Evolutionary conservation across 2,329 filamentous ascomycete genomes (phyloP), one percentile per base, ranked within the genome.

Genomic region (Hymenoscyphus infarciens): DNA sequence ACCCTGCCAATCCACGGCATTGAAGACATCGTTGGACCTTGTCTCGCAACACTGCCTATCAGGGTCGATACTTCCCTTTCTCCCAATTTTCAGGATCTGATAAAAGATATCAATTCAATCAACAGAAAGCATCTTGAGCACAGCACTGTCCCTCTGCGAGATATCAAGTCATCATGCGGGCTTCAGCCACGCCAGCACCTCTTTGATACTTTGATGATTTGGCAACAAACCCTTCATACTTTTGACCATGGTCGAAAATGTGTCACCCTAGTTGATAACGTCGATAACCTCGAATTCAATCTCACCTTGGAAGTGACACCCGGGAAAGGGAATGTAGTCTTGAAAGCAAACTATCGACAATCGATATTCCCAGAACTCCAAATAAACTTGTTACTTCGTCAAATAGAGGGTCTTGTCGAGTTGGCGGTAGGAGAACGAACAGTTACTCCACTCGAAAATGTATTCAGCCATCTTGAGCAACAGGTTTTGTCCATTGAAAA

Each of bases 121-220:
- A 94, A 91, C 67, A 83, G 88, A 38, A 80, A 82, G 3, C 81
- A 87, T 61, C 80, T 96, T 59, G 80, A 84, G 16, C 81, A 94
- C 72, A 83, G 83, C 25, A 78, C 78, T 1, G 71, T 92, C 5
- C 81, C 91, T 0, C 79, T 96, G 2, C 77, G 84, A 0, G 85
- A 92, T 1, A 90, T 97, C 67, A 88, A 86, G 70, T 85, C 83
- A 67, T 75, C 82, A 1, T 83, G 82, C 2, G 82, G 81, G 0
- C 64, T 88, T 0, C 76, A 80, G 31, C 79, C 85, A 0, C 78
- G 81, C 0, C 80, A 84, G 45, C 76, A 77, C 1, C 75, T 96
- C 0, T 97, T 94, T 68, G 90, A 96, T 68, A 82, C 87, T 0
- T 78, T 97, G 0, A 88, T 96, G 69, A 87, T 93, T 0, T 97